These are phyloP conservation scores for Penicillium antarcticum DNA, from an alignment of 495 filamentous ascomycete genomes.

Conservation along the genomic window DNA sequence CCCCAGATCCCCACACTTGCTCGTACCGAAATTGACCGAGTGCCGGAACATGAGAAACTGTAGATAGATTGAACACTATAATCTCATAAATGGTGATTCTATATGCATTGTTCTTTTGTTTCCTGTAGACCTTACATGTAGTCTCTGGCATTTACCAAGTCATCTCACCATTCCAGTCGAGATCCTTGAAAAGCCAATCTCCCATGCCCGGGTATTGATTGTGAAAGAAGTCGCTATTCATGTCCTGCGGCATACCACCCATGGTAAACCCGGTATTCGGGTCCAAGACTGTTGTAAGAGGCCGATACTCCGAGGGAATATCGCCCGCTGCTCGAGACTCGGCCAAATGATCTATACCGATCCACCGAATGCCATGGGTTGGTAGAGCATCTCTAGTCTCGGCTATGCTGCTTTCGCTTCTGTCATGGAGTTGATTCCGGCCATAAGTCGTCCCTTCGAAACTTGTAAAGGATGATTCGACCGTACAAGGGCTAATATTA, in stretches of 20 bases:
- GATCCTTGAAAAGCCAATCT: constrained; percentile 16
- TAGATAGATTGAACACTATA: not conserved
- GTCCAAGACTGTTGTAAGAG: constrained; percentile 14
- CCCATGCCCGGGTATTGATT: constrained; percentile 22
- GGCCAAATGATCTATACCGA: not conserved
- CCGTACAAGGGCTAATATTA: not conserved
- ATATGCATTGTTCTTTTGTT: too few species aligned
- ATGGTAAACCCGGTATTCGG: constrained; percentile 11
- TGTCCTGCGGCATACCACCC: constrained; percentile 2
- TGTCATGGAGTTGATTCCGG: not conserved
- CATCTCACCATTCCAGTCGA: constrained; percentile 13
- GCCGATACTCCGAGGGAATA: constrained; percentile 10
- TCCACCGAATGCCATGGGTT: not conserved
- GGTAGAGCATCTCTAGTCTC: too few species aligned
- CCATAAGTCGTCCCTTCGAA: not conserved
- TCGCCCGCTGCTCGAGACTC: constrained; percentile 1
- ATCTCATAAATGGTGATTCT: too few species aligned
- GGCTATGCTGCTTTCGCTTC: too few species aligned
- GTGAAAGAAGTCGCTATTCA: constrained; percentile 8
- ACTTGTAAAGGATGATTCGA: not conserved
- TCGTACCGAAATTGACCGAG: constrained; percentile 17
- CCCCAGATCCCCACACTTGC: constrained; percentile 1
- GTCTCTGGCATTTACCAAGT: constrained; percentile 4
- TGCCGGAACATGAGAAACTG: constrained; percentile 9
- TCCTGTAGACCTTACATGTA: not conserved